Conservation (phyloP, 78 protist genomes). For the Dictyostelium brefeldianum region DNA sequence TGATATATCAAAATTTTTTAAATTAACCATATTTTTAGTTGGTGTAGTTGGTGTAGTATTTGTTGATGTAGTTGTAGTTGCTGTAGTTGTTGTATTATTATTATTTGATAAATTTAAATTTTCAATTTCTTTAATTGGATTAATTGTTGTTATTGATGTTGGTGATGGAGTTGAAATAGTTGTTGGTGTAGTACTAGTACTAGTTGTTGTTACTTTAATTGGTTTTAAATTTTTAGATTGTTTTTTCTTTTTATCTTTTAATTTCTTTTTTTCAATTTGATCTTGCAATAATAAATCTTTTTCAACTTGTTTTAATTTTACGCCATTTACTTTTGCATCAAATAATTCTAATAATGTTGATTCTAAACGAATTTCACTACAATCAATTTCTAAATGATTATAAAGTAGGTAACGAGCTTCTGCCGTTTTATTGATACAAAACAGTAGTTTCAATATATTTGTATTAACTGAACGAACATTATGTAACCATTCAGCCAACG, state of each 20-base stretch:
- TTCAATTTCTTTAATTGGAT: neutral
- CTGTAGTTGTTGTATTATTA: neutral
- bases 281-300: neutral
- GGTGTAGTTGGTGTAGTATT: neutral
- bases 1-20: constrained; percentile 2
- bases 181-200: too few species aligned
- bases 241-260: neutral
- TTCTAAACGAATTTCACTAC: too few species aligned
- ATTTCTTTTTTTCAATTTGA: neutral
- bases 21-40: neutral
- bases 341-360: too few species aligned
- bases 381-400: too few species aligned
- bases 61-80: constrained; percentile 21
- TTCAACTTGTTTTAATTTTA: neutral
- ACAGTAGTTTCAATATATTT: neutral
- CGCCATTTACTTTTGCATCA: neutral
- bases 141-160: neutral
- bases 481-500: neutral
- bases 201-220: neutral
- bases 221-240: neutral
- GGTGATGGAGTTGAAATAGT: neutral
- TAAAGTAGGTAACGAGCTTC: too few species aligned
- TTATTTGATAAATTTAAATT: neutral
- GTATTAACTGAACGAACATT: neutral
- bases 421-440: neutral